Conservation (phyloP, 129 eudicot species). For the Smallanthus sonchifolius region DNA sequence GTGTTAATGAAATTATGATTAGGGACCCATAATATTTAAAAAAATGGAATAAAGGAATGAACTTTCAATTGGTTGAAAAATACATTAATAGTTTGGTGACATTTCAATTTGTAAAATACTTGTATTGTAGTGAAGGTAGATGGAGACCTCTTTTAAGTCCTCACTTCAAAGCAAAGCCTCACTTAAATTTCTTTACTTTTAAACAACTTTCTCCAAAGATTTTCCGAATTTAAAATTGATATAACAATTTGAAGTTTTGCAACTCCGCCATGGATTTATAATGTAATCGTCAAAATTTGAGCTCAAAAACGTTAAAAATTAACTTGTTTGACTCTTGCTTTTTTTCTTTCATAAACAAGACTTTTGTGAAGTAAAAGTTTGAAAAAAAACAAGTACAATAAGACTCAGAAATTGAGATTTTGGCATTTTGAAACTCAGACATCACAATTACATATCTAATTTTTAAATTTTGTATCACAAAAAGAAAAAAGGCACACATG, state of each 20-base stretch:
- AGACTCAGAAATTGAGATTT: not conserved
- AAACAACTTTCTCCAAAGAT: not conserved
- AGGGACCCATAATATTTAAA: constrained; percentile 23
- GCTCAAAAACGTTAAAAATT: not conserved
- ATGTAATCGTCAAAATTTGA: not conserved
- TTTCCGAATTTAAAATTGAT: not conserved
- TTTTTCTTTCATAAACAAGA: not conserved
- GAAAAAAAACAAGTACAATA: not conserved
- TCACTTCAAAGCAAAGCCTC: constrained; percentile 80
- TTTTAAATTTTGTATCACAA: not conserved
- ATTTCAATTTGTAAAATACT: constrained; percentile 35
- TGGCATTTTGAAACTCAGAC: not conserved
- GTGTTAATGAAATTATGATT: constrained; percentile 6
- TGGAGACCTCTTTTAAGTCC: constrained; percentile 31
- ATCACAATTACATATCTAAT: not conserved
- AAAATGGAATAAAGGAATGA: not conserved
- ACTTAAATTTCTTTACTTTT: constrained; percentile 8
- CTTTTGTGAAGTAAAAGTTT: not conserved
- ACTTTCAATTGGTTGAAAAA: constrained; percentile 1
- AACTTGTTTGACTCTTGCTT: not conserved
- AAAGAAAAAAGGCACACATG: constrained; percentile 14
- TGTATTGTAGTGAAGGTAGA: constrained; percentile 31
- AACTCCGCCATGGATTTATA: not conserved
- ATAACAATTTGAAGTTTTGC: not conserved
- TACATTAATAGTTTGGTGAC: constrained; percentile 32